Percentiles rank a stretch among this genome's conserved stretches.
These are phyloP conservation scores for Penicillium herquei DNA, from an alignment of 495 filamentous ascomycete genomes.

Conservation along the genomic window DNA sequence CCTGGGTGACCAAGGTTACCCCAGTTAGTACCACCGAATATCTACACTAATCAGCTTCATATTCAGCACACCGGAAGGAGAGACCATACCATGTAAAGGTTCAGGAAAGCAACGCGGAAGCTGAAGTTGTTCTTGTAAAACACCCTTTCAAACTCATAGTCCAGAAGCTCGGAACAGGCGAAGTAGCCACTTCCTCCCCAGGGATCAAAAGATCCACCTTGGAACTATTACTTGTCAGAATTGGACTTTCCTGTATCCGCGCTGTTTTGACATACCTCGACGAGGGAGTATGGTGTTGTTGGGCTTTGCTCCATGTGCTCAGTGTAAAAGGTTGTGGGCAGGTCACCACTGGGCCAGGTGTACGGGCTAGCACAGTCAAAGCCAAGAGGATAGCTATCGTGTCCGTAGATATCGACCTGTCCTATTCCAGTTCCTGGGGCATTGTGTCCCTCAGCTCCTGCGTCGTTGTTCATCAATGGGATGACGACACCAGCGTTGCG, in stretches of 20 bases:
- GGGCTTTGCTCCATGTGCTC: constrained; percentile 60
- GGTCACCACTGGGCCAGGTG: constrained; percentile 44
- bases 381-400: constrained; percentile 70
- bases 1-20: constrained; percentile 73
- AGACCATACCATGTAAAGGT: constrained; percentile 63
- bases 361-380: constrained; percentile 56
- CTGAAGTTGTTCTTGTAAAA: constrained; percentile 79
- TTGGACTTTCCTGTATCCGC: background rate
- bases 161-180: constrained; percentile 60
- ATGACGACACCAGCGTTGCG: constrained; percentile 68
- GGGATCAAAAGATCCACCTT: constrained; percentile 74
- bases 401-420: constrained; percentile 74
- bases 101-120: constrained; percentile 59
- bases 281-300: constrained; percentile 62
- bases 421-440: constrained; percentile 63
- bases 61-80: background rate
- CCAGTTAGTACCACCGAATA: constrained; percentile 79
- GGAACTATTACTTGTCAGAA: constrained; percentile 47
- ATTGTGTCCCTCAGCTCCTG: constrained; percentile 54
- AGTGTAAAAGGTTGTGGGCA: constrained; percentile 47
- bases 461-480: constrained; percentile 77
- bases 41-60: constrained; percentile 34
- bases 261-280: constrained; percentile 47
- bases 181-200: constrained; percentile 71
- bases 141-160: constrained; percentile 70